Evolutionary conservation across 768 basidiomycete genomes (phyloP).

Genomic region (Rhodosporidiobolus odoratus): DNA sequence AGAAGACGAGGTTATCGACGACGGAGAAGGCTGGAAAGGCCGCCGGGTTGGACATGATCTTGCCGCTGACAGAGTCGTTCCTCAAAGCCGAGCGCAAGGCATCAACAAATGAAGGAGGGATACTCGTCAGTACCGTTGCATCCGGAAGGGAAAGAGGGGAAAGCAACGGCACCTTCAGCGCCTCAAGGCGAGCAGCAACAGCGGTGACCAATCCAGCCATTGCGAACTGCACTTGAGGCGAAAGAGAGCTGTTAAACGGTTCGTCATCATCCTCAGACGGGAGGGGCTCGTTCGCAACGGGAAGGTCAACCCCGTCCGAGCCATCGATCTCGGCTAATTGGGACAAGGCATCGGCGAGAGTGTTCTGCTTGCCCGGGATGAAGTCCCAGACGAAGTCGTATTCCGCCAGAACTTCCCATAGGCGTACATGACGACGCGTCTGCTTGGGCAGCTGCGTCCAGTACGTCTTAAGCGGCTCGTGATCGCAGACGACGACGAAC

Average conservation of each 20-base stretch:
- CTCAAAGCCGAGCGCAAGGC: neutral
- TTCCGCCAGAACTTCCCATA: neutral
- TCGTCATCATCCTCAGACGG: neutral
- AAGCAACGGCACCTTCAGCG: no score
- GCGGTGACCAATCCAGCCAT: no score
- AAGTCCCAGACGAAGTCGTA: neutral
- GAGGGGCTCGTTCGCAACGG: neutral
- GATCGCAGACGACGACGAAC: no score
- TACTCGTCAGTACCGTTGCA: neutral
- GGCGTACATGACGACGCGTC: neutral
- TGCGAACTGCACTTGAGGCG: neutral
- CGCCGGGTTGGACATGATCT: neutral
- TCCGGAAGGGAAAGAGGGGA: neutral
- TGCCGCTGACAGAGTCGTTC: neutral
- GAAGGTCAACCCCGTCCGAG: neutral
- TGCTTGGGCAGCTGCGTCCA: neutral
- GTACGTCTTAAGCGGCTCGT: neutral
- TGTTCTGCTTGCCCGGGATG: neutral
- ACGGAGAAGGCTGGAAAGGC: neutral
- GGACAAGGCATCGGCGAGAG: neutral
- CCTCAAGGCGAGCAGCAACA: neutral
- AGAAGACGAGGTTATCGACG: neutral
- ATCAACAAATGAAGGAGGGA: neutral
- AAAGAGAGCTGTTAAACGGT: neutral
- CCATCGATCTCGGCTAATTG: conserved; percentile 4